Percentiles rank a stretch among this genome's conserved stretches.
Evolutionary conservation across 345 rosid species (phyloP).

Genomic region (Citrus hindsii): DNA sequence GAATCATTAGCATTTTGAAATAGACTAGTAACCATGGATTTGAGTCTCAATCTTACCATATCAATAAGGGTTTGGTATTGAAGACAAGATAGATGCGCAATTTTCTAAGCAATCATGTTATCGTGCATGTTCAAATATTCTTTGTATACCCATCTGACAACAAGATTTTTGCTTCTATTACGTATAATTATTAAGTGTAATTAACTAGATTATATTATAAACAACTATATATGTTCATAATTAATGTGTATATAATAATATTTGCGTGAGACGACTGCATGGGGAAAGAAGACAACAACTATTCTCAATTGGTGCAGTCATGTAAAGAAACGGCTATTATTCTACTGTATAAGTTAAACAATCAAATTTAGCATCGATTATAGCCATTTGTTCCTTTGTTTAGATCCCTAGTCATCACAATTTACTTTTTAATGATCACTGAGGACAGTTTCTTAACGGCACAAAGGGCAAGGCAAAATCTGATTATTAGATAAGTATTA

Average conservation of each 20-base stretch:
- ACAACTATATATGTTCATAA: not conserved
- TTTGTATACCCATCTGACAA: not conserved
- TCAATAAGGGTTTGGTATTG: not conserved
- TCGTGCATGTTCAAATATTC: constrained; percentile 19
- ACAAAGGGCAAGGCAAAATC: not conserved
- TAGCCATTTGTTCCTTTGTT: not conserved
- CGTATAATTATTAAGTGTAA: not conserved
- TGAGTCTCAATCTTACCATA: not conserved
- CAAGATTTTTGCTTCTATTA: not conserved
- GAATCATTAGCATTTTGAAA: constrained; percentile 28
- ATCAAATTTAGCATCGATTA: not conserved
- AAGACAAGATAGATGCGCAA: not conserved
- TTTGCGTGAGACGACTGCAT: not conserved
- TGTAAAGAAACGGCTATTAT: not conserved
- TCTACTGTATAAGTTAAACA: not conserved
- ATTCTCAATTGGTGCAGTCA: not conserved
- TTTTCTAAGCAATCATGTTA: constrained; percentile 20
- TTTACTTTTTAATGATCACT: not conserved
- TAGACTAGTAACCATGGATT: not conserved
- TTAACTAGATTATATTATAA: not conserved
- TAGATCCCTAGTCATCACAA: not conserved
- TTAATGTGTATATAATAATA: not conserved
- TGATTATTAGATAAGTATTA: not conserved
- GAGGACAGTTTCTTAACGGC: not conserved
- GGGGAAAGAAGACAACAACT: not conserved